Percentiles rank a stretch among this genome's conserved stretches.
Evolutionary conservation across 2,329 filamentous ascomycete species (phyloP).

Genomic region (Arthrobotrys sinensis): DNA sequence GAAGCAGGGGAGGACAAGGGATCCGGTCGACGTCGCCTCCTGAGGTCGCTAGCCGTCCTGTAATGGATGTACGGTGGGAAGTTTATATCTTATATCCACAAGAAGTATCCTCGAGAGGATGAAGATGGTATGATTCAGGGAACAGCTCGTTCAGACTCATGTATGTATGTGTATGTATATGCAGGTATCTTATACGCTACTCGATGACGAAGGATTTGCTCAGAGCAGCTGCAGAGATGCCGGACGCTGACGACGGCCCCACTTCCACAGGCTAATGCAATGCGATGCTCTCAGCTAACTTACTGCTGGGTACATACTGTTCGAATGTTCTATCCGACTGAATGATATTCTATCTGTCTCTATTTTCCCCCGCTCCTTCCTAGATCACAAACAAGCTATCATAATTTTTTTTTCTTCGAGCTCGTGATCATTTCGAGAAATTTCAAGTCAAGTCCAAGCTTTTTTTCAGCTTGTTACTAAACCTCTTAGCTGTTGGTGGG

Average conservation of each 20-base stretch:
- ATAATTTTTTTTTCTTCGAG: slow-evolving; percentile 17
- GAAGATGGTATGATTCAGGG: slow-evolving; percentile 4
- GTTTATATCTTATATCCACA: slow-evolving; percentile 9
- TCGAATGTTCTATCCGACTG: too few species aligned
- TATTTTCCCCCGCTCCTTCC: neutral
- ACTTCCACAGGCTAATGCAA: slow-evolving; percentile 9
- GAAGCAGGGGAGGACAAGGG: slow-evolving; percentile 38
- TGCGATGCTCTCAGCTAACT: slow-evolving; percentile 25
- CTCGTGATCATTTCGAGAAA: slow-evolving; percentile 47
- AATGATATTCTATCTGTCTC: slow-evolving; percentile 18
- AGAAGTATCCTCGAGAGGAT: neutral
- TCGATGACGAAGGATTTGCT: slow-evolving; percentile 55
- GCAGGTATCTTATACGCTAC: slow-evolving; percentile 7
- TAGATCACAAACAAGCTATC: slow-evolving; percentile 4
- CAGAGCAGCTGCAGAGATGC: slow-evolving; percentile 20
- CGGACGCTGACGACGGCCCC: slow-evolving; percentile 37
- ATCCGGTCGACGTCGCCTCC: slow-evolving; percentile 22
- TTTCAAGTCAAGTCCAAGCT: slow-evolving; percentile 28
- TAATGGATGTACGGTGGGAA: neutral
- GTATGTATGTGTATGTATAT: neutral
- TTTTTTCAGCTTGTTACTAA: slow-evolving; percentile 2
- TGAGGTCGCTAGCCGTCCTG: slow-evolving; percentile 17
- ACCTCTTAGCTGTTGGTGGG: slow-evolving; percentile 18
- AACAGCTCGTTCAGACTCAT: slow-evolving; percentile 7
- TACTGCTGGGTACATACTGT: neutral